Conservation (phyloP, 352 stramenopile genomes). For the Phytophthora pseudosyringae region DNA sequence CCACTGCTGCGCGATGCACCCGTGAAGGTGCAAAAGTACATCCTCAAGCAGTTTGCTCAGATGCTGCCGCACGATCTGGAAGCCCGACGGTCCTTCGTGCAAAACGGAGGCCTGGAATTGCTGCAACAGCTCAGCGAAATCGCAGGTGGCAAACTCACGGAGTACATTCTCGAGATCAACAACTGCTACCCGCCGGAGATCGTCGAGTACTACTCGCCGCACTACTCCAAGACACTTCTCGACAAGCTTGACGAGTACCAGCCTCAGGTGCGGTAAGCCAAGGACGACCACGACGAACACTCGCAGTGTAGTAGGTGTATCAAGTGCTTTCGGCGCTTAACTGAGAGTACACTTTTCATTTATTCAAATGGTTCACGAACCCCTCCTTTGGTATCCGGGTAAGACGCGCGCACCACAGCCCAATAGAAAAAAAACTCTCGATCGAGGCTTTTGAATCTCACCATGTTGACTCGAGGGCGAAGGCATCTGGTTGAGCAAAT, state of each 20-base stretch:
- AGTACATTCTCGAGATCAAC: constrained; percentile 97
- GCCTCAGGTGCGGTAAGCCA: constrained; percentile 79
- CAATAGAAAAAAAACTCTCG: too few relatives aligned
- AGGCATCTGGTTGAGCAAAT: constrained; percentile 2
- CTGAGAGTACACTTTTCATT: too few relatives aligned
- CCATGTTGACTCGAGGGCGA: not conserved
- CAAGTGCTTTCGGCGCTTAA: constrained; percentile 1
- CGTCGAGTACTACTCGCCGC: constrained; percentile 96
- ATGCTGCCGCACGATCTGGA: constrained; percentile 95
- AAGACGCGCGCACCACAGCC: too few relatives aligned
- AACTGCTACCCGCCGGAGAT: constrained; percentile 96
- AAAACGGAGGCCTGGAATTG: constrained; percentile 94
- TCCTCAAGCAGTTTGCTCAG: constrained; percentile 95
- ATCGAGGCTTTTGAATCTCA: constrained; percentile 13
- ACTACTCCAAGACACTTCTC: constrained; percentile 96
- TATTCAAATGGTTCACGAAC: too few relatives aligned
- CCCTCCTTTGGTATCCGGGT: too few relatives aligned
- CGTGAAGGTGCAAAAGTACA: constrained; percentile 97
- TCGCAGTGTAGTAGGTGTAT: not conserved
- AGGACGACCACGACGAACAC: not conserved
- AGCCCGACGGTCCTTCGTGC: constrained; percentile 92
- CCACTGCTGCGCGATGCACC: constrained; percentile 92
- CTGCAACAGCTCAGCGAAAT: constrained; percentile 93
- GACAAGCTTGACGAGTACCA: constrained; percentile 97
- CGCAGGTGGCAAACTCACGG: constrained; percentile 92